These are phyloP conservation scores for Pseudozyma tsukubaensis DNA, from an alignment of 1,284 basidiomycete species.

Conservation along the genomic window DNA sequence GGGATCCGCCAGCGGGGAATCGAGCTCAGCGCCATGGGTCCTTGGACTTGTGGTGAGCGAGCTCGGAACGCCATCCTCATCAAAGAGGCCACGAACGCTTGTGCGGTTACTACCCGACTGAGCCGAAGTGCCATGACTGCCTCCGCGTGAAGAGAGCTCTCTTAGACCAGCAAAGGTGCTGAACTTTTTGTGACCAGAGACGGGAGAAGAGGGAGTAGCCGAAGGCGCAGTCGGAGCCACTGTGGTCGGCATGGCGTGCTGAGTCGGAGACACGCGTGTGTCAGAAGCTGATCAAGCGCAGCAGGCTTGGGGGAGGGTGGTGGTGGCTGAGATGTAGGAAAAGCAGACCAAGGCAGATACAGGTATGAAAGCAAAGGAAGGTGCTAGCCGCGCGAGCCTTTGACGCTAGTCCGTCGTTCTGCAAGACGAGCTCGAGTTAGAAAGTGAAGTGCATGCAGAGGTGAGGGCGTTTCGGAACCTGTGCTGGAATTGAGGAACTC, in stretches of 20 bases:
- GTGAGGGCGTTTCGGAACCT: neutral
- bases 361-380: slow-evolving; percentile 7
- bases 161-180: slow-evolving; percentile 53
- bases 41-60: slow-evolving; percentile 25
- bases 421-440: slow-evolving; percentile 3
- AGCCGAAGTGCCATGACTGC: slow-evolving; percentile 20
- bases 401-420: slow-evolving; percentile 17
- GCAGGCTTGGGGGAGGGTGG: neutral
- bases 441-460: slow-evolving; percentile 17
- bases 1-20: slow-evolving; percentile 70
- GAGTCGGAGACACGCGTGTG: neutral
- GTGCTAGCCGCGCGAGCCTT: slow-evolving; percentile 6
- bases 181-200: slow-evolving; percentile 47
- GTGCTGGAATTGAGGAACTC: neutral
- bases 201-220: slow-evolving; percentile 17
- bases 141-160: slow-evolving; percentile 30
- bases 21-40: slow-evolving; percentile 69
- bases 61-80: slow-evolving; percentile 22
- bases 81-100: slow-evolving; percentile 55
- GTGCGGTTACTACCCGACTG: slow-evolving; percentile 22
- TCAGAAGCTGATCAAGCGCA: neutral
- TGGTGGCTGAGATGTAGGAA: no score
- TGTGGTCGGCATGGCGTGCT: slow-evolving; percentile 30
- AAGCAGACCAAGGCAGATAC: slow-evolving; percentile 3
- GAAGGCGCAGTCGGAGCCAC: slow-evolving; percentile 10